phyloP scores from a whole-genome alignment of 1,284 basidiomycete species.

The Puccinia triticina region DNA sequence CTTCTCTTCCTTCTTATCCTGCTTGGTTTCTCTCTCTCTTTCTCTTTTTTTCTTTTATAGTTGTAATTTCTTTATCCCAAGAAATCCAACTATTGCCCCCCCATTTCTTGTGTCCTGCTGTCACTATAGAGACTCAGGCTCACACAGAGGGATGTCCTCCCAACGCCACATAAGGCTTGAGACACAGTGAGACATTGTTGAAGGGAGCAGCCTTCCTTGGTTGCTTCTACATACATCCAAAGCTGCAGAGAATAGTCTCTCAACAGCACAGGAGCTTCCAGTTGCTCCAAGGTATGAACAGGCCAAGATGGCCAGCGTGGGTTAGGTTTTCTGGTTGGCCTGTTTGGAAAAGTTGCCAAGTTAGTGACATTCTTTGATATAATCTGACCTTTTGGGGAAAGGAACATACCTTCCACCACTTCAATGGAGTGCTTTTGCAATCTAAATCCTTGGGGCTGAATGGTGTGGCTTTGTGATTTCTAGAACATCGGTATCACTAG shows the following conservation, averaged over 20 bases:
- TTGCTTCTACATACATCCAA: no score
- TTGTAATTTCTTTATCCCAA: no score
- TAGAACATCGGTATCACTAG: not conserved
- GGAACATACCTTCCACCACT: not conserved
- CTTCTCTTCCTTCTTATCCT: no score
- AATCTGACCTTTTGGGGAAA: not conserved
- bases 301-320: not conserved
- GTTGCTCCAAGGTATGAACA: not conserved
- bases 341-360: not conserved
- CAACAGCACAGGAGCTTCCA: not conserved
- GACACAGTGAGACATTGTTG: slow-evolving; percentile 7
- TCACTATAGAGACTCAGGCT: no score
- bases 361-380: no score
- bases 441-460: not conserved
- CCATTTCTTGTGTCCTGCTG: no score
- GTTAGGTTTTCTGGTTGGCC: not conserved
- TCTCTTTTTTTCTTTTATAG: no score
- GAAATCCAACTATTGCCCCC: no score
- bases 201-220: no score
- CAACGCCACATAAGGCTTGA: not conserved
- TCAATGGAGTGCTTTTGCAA: not conserved
- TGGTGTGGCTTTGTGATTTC: no score
- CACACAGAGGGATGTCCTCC: not conserved
- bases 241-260: no score
- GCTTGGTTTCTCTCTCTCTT: no score